Evolutionary conservation across 768 basidiomycete genomes (phyloP).

Genomic region (Podaxis sp.): DNA sequence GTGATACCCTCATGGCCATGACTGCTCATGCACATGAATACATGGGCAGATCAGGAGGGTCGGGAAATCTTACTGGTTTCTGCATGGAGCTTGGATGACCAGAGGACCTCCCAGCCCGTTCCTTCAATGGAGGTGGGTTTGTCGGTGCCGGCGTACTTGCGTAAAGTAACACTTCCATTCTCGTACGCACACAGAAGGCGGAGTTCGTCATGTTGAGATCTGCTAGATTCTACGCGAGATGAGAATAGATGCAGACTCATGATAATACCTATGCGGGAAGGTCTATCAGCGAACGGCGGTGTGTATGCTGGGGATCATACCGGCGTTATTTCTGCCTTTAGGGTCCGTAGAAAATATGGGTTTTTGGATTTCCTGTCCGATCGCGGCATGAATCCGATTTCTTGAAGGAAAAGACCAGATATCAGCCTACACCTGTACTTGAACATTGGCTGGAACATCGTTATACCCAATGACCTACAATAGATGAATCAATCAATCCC

Average conservation of each 20-base stretch:
- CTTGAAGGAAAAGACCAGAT: constrained; percentile 74
- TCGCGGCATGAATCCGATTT: constrained; percentile 75
- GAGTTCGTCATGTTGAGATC: constrained; percentile 36
- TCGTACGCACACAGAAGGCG: constrained; percentile 78
- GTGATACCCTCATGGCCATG: constrained; percentile 80
- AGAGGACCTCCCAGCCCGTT: constrained; percentile 66
- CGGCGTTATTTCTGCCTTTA: constrained; percentile 51
- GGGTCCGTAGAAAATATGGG: constrained; percentile 38
- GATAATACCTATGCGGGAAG: constrained; percentile 60
- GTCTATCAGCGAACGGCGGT: neutral
- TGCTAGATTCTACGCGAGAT: constrained; percentile 21
- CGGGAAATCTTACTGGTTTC: constrained; percentile 55
- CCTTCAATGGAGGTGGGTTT: constrained; percentile 60
- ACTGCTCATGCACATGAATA: constrained; percentile 36
- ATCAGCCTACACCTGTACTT: constrained; percentile 59
- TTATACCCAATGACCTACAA: constrained; percentile 37
- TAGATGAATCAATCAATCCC: constrained; percentile 83
- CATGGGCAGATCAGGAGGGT: neutral
- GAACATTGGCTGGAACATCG: neutral
- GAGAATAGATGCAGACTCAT: constrained; percentile 79
- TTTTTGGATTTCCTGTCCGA: constrained; percentile 54
- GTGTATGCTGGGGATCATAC: constrained; percentile 25
- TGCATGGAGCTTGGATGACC: constrained; percentile 62
- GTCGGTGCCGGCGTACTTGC: constrained; percentile 39
- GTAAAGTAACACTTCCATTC: constrained; percentile 78